Base-by-base conservation (phyloP, 2,329 filamentous ascomycete species). In the Ceratocystis cubensis region DNA sequence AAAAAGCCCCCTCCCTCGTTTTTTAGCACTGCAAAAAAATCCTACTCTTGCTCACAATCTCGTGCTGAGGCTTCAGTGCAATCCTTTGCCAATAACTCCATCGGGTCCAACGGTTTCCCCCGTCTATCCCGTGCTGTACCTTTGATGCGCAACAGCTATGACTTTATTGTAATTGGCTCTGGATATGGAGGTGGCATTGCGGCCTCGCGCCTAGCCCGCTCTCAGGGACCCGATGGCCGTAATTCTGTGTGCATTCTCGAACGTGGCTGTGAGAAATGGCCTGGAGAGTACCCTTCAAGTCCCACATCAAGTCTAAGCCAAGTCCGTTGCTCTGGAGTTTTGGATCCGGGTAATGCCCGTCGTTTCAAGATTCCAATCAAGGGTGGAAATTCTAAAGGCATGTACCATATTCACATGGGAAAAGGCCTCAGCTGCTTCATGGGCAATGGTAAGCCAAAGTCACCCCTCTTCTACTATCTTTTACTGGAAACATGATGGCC, bases 161-260 rank as follows among this genome's bases (percentile, higher is more conserved):
- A 88, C 74, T 82, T 82, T 48, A 80, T 89, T 10, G 83, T 88
- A 37, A 82, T 88, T 67, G 86, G 86, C 1, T 87, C 84, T 8
- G 86, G 86, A 0, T 89, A 88, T 72, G 86, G 86, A 28, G 85
- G 84, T 48, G 82, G 81, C 28, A 82, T 88, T 22, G 85, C 86
- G 2, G 86, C 85, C 0, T 83, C 83, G 25, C 79, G 85, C 10
- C 84, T 88, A 80, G 81, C 85, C 2, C 79, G 86, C 65, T 73
- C 72, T 0, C 65, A 66, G 5, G 77, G 69, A n/a, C 68, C 69
- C 28, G 61, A 67, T 41, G 68, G 68, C 2, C 70, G 78, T 1
- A 78, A 85, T 71, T 80, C 77, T 1, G 85, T 88, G 1, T 87
- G 84, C 68, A 73, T 89, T 20, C 77, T 89, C 0, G 86, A 89